Percentiles rank a stretch among this genome's conserved stretches.
Evolutionary conservation across 352 stramenopile genomes (phyloP).

Genomic region (Pythium monospermum): DNA sequence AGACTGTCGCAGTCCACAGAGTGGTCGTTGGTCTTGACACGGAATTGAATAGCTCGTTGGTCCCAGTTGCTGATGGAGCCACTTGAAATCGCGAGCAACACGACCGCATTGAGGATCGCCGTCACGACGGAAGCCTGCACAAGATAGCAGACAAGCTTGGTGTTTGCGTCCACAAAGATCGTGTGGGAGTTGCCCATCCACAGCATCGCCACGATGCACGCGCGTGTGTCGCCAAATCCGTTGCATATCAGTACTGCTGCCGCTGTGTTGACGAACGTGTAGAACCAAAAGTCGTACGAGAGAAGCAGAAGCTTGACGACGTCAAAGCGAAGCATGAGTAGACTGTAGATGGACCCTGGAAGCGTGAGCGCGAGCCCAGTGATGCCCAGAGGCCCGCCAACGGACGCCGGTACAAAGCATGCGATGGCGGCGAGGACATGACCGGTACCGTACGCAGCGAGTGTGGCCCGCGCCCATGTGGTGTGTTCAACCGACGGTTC

Average conservation of each 20-base stretch:
- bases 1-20: conserved; percentile 6
- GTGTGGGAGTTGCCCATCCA: conserved; percentile 16
- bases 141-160: conserved; percentile 6
- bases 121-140: conserved; percentile 1
- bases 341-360: background rate
- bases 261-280: conserved; percentile 12
- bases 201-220: conserved; percentile 1
- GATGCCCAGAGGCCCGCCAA: background rate
- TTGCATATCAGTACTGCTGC: conserved; percentile 2
- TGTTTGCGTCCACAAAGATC: conserved; percentile 23
- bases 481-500: no score
- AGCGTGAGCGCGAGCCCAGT: background rate
- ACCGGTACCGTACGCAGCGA: background rate
- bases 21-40: background rate
- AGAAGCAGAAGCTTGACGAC: conserved; percentile 5
- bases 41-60: background rate
- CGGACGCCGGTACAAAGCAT: background rate
- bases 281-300: conserved; percentile 27
- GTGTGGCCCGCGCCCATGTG: no score
- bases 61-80: conserved; percentile 2
- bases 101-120: conserved; percentile 5
- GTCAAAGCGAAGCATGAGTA: conserved; percentile 11
- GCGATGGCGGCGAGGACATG: background rate
- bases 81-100: conserved; percentile 19
- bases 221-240: conserved; percentile 7